phyloP scores from a whole-genome alignment of 805 yeast genomes.

The Candida sithepensis region DNA sequence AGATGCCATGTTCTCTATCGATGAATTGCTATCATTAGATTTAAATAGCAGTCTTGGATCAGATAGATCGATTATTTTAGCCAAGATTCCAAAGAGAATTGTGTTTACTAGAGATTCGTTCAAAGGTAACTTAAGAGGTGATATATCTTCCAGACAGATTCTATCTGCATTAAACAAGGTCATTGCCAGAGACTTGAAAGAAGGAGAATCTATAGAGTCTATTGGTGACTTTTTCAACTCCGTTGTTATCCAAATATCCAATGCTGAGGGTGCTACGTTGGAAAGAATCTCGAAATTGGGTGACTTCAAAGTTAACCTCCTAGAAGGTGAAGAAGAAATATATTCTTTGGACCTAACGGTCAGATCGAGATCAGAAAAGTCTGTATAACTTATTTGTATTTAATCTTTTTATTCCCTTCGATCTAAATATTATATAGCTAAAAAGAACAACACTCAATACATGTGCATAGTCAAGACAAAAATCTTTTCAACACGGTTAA shows the following conservation, averaged over 20 bases:
- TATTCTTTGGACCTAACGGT: constrained; percentile 18
- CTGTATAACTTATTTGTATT: neutral
- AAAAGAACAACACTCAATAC: neutral
- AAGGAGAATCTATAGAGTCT: constrained; percentile 9
- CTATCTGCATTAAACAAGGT: constrained; percentile 10
- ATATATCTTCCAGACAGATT: constrained; percentile 12
- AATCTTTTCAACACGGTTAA: no score
- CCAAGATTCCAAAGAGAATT: constrained; percentile 26
- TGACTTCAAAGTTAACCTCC: constrained; percentile 18
- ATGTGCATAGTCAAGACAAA: neutral
- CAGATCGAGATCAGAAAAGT: constrained; percentile 11
- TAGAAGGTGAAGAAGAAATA: constrained; percentile 17
- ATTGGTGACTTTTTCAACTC: constrained; percentile 21
- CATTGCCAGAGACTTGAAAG: constrained; percentile 8
- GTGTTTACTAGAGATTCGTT: constrained; percentile 24
- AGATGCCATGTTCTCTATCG: constrained; percentile 19
- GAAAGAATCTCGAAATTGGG: constrained; percentile 20
- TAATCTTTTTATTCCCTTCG: neutral
- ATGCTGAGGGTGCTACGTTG: constrained; percentile 12
- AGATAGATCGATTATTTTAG: constrained; percentile 19
- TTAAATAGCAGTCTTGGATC: constrained; percentile 18
- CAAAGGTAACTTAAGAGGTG: constrained; percentile 14
- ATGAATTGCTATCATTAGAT: constrained; percentile 25
- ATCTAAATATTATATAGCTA: neutral
- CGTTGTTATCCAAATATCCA: constrained; percentile 14